Base-by-base conservation (phyloP, 352 stramenopile species). In the Phytophthora vignae region DNA sequence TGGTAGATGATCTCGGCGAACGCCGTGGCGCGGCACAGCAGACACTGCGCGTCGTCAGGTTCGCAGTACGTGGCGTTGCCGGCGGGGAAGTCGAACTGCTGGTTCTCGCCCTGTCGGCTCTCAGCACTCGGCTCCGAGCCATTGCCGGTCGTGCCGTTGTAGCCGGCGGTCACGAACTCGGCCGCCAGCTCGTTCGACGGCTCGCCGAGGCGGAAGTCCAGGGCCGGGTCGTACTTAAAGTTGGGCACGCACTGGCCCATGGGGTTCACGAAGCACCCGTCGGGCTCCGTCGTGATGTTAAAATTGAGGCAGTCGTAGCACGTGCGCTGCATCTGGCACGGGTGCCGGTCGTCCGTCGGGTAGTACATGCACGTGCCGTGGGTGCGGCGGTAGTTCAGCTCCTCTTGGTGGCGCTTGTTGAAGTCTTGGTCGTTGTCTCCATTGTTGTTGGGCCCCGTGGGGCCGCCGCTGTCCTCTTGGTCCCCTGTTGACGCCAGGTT, bases 251-350 rank as follows among this genome's bases (percentile, higher is more conserved):
- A 83, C 9, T 71, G 54, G 0, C 66, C 60, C 49, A 77, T 66
- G 21, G 65, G 33, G 49, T 71, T 84, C 15, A 87, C 62, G 61
- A 85, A 82, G 50, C 80, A 87, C 3, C 79, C 77, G 5, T 60
- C 48, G 15, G 76, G 46, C 40, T 84, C 78, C 53, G 53, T 64
- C 11, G 64, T 63, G 42, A 87, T 70, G 42, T 77, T 72, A 62
- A 81, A 85, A 44, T 87, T 87, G 15, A 87, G 73, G 55, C 80
- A 87, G 56, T 87, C 80, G 65, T 77, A 87, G 69, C 80, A 87
- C 42, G 68, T 79, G 5, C 80, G 77, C 57, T 77, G 80, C 3
- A 82, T 64, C 29, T 81, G 68, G 48, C 79, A 87, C 49, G 67
- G 60, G 31, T 82, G 81, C 42, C 55, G 63, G 38, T 82, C 68